Evolutionary conservation across 768 basidiomycete species (phyloP), one percentile per base, ranked within the genome.

Genomic region (Hemileccinum impolitum): DNA sequence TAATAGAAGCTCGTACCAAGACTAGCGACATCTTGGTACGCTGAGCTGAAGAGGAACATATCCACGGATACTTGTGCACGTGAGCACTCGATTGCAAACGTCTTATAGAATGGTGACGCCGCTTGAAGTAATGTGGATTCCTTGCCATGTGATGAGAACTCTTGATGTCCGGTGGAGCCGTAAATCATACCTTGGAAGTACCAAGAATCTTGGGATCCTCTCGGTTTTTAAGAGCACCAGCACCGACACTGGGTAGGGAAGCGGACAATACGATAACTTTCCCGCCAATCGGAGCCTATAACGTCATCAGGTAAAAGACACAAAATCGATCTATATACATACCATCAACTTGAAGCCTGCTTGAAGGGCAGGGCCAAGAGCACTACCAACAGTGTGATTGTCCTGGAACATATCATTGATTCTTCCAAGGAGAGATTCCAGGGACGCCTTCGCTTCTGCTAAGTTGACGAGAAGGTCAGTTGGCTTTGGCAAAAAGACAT

Each of bases 401-500:
- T 98, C 95, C 67, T 88, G 82, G 81, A 98, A 99, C 95, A 99
- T 98, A 48, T 94, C 95, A 58, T 85, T 89, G 47, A 99, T 77
- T 45, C 87, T 75, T 15, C 84, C 81, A 1, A 99, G 79, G 19
- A 99, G 78, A 14, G 76, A 71, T 65, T 98, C 95, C 39, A 98
- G 70, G 2, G 86, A 82, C 1, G 81, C 72, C 36, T 89, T 82
- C 10, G 87, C 79, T 71, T 98, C 96, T 12, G 82, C 79, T 52
- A 98, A 74, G 74, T 97, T 98, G 62, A 98, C 89, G 30, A 98
- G 83, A n/a, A 98, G 76, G 65, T 98, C 95, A 41, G 82, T 90
- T 4, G 96, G 96, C 70, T 95, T 94, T 3, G 96, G 96, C 21
- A 99, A 74, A 78, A 97, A 99, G 46, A 98, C 92, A 57, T 99